These are phyloP conservation scores for Russula sp. DNA, from an alignment of 768 basidiomycete genomes.

Conservation along the genomic window DNA sequence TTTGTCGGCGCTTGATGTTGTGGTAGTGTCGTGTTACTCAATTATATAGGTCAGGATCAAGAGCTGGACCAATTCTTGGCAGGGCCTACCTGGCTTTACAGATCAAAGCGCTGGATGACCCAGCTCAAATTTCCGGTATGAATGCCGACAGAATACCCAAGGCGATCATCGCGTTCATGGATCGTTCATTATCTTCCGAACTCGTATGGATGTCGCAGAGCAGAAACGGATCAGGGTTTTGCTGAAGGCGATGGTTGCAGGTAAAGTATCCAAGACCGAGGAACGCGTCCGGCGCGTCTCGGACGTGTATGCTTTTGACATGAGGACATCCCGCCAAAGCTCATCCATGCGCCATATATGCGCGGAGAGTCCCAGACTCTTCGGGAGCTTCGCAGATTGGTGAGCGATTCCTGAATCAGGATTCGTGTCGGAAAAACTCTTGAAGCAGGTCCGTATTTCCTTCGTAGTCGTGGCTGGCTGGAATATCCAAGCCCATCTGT, in stretches of 20 bases:
- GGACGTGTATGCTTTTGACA: constrained; percentile 7
- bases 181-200: constrained; percentile 10
- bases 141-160: constrained; percentile 7
- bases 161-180: constrained; percentile 14
- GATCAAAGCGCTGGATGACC: constrained; percentile 13
- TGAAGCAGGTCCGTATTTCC: constrained; percentile 19
- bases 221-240: constrained; percentile 4
- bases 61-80: constrained; percentile 16
- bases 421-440: constrained; percentile 20
- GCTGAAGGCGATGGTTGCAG: constrained; percentile 5
- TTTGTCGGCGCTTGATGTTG: background rate
- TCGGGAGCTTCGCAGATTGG: constrained; percentile 8
- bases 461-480: background rate
- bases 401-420: constrained; percentile 24
- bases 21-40: constrained; percentile 1
- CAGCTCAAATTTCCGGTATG: background rate
- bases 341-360: constrained; percentile 28
- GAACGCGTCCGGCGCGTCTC: constrained; percentile 8
- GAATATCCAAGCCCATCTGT: constrained; percentile 6
- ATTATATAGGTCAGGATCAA: constrained; percentile 6
- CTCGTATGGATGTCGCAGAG: background rate
- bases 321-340: constrained; percentile 26
- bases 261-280: constrained; percentile 23
- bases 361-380: constrained; percentile 13
- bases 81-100: constrained; percentile 17